phyloP scores from a whole-genome alignment of 768 basidiomycete species.

The Piloderma croceum region DNA sequence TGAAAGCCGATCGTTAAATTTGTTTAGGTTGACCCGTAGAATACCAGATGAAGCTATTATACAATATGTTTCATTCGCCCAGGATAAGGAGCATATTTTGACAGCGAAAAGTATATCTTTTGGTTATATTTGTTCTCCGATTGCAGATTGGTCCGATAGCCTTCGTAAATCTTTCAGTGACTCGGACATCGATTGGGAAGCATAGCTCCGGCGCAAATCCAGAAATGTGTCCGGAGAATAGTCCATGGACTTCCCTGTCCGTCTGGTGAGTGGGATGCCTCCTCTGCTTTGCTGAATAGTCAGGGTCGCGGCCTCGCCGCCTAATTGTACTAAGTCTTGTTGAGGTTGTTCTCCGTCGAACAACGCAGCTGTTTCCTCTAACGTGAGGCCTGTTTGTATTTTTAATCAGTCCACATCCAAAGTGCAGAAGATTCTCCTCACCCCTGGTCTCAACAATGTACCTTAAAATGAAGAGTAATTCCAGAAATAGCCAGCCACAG shows the following conservation, averaged over 20 bases:
- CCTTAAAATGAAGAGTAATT: constrained; percentile 49
- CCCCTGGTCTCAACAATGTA: constrained; percentile 63
- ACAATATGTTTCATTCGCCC: too few species aligned
- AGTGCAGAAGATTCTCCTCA: constrained; percentile 15
- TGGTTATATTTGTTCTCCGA: too few species aligned
- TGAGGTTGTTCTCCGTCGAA: constrained; percentile 51
- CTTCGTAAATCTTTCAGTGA: too few species aligned
- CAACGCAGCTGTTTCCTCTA: constrained; percentile 69
- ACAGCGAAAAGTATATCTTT: too few species aligned
- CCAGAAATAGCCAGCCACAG: constrained; percentile 59
- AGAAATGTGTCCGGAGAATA: constrained; percentile 2
- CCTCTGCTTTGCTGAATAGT: constrained; percentile 11
- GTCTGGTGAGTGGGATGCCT: not conserved
- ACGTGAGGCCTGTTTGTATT: constrained; percentile 42
- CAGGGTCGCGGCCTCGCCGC: constrained; percentile 43
- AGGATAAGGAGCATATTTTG: too few species aligned
- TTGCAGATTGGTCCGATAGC: too few species aligned
- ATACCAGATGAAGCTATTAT: too few species aligned
- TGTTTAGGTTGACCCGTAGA: too few species aligned
- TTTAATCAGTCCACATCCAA: constrained; percentile 3
- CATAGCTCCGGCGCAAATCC: too few species aligned
- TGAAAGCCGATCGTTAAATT: too few species aligned
- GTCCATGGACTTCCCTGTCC: not conserved
- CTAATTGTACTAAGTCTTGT: constrained; percentile 39
- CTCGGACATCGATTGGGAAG: too few species aligned